Percentiles rank a stretch among this genome's conserved stretches.
phyloP scores from a whole-genome alignment of 371 early-diverging fungal species.

The Mycotypha africana region DNA sequence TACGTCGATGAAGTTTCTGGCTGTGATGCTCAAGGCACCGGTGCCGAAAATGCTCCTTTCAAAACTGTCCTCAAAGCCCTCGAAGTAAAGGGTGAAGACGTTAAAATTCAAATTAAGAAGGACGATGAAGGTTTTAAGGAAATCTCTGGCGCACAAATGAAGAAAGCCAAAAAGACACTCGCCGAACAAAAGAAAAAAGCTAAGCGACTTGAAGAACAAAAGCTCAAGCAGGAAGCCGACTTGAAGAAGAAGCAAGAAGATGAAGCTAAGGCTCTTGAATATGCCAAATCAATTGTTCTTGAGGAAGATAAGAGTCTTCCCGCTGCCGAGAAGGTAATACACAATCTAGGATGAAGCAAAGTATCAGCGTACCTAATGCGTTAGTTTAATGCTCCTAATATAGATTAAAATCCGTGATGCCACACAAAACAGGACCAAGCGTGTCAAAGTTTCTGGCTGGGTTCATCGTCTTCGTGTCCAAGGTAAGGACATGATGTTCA shows the following conservation, averaged over 20 bases:
- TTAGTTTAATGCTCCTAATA: neutral
- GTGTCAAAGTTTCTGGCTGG: conserved; percentile 94
- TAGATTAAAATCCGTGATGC: conserved; percentile 81
- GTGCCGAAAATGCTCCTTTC: conserved; percentile 60
- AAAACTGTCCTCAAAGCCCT: conserved; percentile 67
- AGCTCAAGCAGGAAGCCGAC: conserved; percentile 64
- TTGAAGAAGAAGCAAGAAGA: conserved; percentile 62
- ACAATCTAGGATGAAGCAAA: too few species aligned
- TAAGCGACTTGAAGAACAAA: conserved; percentile 67
- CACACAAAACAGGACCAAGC: conserved; percentile 63
- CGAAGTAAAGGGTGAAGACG: conserved; percentile 44
- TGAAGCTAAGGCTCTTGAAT: conserved; percentile 77
- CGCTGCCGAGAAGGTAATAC: conserved; percentile 58
- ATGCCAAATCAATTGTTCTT: conserved; percentile 78
- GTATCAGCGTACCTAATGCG: too few species aligned
- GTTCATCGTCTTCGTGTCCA: conserved; percentile 94
- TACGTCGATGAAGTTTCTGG: conserved; percentile 73
- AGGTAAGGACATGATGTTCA: conserved; percentile 95
- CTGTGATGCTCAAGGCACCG: conserved; percentile 65
- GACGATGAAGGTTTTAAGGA: conserved; percentile 65
- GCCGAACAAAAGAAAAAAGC: conserved; percentile 68
- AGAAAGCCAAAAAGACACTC: conserved; percentile 86
- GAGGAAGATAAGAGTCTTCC: conserved; percentile 75
- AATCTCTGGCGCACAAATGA: conserved; percentile 84
- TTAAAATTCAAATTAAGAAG: conserved; percentile 66